Base-by-base conservation (phyloP, 805 yeast species). In the Dipodascus albidus region DNA sequence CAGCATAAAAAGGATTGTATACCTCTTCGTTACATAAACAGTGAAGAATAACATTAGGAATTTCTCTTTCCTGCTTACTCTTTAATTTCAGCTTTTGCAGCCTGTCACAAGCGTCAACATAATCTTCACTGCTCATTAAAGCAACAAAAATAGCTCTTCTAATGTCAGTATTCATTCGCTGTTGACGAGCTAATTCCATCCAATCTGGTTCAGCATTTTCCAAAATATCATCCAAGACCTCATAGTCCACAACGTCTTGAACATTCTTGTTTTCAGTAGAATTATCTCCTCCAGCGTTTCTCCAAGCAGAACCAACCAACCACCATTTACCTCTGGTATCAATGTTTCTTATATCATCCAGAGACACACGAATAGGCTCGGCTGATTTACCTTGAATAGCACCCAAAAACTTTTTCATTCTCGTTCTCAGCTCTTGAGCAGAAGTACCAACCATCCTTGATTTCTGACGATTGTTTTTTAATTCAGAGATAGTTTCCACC, bases 281-380 rank as follows among this genome's bases (percentile, higher is more conserved):
- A 20, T 21, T 24, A 8, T 31, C 48, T 2, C 14, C 19, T 48
- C 69, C 74, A 53, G 73, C 70, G 2, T 96, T 96, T 62, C 81
- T 87, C 96, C 97, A 93, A 0, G 99, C 96, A 1, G 98, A 87
- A 50, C 99, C 99, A 27, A 93, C 91, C 31, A 93, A 74, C 99
- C 99, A 93, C 99, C 99, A 93, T 68, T 91, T 93, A 54, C 99
- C 99, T 58, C 81, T 80, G 0, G 83, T 79, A 14, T 83, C 86
- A 22, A 87, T 76, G 56, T 79, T 80, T 50, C 78, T 80, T 54
- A 93, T 88, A 70, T 93, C 99, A 49, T 80, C 82, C 20, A 91
- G 71, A 2, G 87, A 72, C 0, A 93, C 98, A 59, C 86, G 88
- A 23, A 93, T 74, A 1, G 99, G 86, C 53, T 93, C 98, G 3